Evolutionary conservation across 345 rosid genomes (phyloP), one percentile per base, ranked within the genome.

Genomic region (Moricandia arvensis): DNA sequence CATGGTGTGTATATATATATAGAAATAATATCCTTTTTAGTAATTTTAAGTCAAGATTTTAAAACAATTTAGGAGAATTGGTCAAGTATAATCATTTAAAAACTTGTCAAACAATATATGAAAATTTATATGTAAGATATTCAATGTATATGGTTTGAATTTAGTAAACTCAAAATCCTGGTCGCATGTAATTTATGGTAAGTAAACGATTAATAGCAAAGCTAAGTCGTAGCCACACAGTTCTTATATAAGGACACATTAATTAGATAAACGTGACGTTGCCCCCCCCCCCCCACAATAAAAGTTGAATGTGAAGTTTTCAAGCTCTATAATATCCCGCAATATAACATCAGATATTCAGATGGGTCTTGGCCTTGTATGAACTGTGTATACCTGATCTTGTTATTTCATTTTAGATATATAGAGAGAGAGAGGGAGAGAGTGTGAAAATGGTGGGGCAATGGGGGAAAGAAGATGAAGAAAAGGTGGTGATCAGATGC

Each of bases 401-500:
- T 26, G 29, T n/a, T 37, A 26, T 38, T 55, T 66, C 29, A 37
- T 62, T 29, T 6, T 31, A 8, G n/a, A 62, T 21, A 33, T 1
- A 43, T 45, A 45, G 1, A 43, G 16, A 45, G 16, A 45, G 53
- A 13, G 53, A 45, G 53, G 53, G 17, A 35, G 61, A 49, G 26
- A 61, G 16, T 24, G 67, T 59, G 61, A 75, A 1, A 66, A 77
- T 65, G 80, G 67, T 72, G 69, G 38, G 73, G 49, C 77, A 72
- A 30, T 72, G 77, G 77, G 7, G 4, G 18, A 37, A 43, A 79
- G 78, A 69, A 33, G 82, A 11, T 29, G 74, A 62, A 7, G 82
- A 74, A 60, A 66, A 68, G 58, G 71, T 79, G 38, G 51, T 76
- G 30, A 84, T 90, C 80, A 76, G 90, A 83, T 77, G 86, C 80